Percentiles rank a stretch among this genome's conserved stretches.
phyloP scores from a whole-genome alignment of 2,329 filamentous ascomycete genomes.

The Nigrospora oryzae region DNA sequence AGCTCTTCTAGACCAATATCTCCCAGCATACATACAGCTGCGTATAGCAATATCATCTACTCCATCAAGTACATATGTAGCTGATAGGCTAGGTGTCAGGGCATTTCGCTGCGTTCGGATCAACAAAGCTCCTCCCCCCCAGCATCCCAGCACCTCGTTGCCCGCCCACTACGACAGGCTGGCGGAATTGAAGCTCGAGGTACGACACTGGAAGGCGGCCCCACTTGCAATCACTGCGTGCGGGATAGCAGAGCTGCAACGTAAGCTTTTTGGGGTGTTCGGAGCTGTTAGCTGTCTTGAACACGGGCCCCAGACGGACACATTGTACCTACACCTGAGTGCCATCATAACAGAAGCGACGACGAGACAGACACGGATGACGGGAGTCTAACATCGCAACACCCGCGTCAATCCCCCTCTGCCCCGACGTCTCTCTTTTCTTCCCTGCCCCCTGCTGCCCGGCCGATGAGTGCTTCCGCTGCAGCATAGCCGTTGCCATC shows the following conservation, averaged over 20 bases:
- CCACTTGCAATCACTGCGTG: neutral
- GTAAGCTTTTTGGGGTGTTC: slow-evolving; percentile 1
- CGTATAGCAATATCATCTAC: no score
- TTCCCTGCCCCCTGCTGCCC: slow-evolving; percentile 14
- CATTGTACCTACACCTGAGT: neutral
- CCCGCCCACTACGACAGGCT: no score
- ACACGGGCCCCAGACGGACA: neutral
- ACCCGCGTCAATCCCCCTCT: no score
- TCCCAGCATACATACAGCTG: no score
- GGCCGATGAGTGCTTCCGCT: slow-evolving; percentile 19
- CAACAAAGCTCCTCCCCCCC: no score
- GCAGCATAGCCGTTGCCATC: slow-evolving; percentile 15
- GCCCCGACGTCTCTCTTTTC: neutral
- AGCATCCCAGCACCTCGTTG: no score
- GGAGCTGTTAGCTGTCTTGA: neutral
- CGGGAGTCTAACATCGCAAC: neutral
- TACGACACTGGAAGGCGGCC: no score
- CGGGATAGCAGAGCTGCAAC: neutral
- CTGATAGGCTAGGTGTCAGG: no score
- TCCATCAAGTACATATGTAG: no score
- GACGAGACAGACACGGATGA: neutral
- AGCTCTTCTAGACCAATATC: no score
- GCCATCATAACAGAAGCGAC: neutral
- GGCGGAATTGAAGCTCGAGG: no score
- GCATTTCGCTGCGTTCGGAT: no score